Conservation (phyloP, 345 rosid genomes). For the Carallia pectinifolia region DNA sequence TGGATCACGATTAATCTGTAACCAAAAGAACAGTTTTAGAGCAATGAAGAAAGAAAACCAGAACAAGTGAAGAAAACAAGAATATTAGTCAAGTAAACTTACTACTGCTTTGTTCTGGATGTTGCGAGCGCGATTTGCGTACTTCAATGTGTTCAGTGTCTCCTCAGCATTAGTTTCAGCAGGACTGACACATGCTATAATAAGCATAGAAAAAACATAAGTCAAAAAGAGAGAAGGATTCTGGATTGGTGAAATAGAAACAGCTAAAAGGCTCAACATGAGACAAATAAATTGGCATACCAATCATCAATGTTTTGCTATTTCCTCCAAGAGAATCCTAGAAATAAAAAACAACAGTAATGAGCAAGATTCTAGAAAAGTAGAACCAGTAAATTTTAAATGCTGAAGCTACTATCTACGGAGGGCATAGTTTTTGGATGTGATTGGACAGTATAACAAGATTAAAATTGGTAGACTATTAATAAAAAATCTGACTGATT, state of each 20-base stretch:
- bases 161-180: constrained; percentile 98
- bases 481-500: too few species aligned
- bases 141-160: constrained; percentile 89
- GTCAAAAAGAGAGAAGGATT: neutral
- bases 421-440: neutral
- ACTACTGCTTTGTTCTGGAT: constrained; percentile 97
- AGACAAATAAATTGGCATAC: constrained; percentile 40
- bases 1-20: constrained; percentile 89
- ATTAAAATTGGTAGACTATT: too few species aligned
- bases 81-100: constrained; percentile 24
- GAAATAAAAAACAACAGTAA: constrained; percentile 17
- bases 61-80: neutral
- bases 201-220: constrained; percentile 1
- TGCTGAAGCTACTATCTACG: neutral
- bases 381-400: neutral
- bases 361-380: neutral
- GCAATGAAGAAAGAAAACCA: neutral
- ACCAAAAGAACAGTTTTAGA: constrained; percentile 3
- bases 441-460: too few species aligned
- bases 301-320: constrained; percentile 98
- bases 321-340: constrained; percentile 99
- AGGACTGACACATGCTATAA: constrained; percentile 95
- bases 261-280: neutral
- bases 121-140: constrained; percentile 97
- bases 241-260: neutral